phyloP scores from a whole-genome alignment of 2,329 filamentous ascomycete species.

The Sclerotinia subarctica region DNA sequence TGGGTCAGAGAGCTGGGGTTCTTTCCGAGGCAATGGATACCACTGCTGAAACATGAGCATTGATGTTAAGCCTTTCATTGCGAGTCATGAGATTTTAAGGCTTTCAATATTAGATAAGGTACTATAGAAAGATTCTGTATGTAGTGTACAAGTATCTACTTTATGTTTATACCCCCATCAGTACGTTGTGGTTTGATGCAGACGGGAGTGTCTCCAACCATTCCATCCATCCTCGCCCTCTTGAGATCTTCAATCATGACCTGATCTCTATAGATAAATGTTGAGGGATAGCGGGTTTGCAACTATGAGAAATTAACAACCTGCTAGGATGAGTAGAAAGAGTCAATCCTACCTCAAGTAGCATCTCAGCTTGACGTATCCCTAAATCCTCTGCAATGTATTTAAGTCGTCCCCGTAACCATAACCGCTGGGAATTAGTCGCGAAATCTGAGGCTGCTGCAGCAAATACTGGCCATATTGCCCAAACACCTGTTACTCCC shows the following conservation, averaged over 20 bases:
- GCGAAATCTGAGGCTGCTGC: slow-evolving; percentile 31
- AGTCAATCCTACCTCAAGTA: slow-evolving; percentile 24
- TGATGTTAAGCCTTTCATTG: too few relatives aligned
- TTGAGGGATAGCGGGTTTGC: slow-evolving; percentile 14
- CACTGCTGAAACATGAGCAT: not conserved
- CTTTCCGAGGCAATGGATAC: not conserved
- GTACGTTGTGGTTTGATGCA: too few relatives aligned
- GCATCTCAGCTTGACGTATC: slow-evolving; percentile 30
- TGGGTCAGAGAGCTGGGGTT: too few relatives aligned
- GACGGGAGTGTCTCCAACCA: not conserved
- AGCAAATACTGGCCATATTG: slow-evolving; percentile 32
- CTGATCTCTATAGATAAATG: slow-evolving; percentile 5
- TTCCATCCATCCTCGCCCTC: not conserved
- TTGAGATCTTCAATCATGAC: not conserved
- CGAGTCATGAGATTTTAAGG: too few relatives aligned
- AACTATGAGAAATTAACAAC: not conserved
- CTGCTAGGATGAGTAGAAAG: not conserved
- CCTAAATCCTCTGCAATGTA: slow-evolving; percentile 30
- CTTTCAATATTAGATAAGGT: too few relatives aligned
- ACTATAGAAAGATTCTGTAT: too few relatives aligned
- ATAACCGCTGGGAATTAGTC: slow-evolving; percentile 26
- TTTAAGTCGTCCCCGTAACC: slow-evolving; percentile 28
- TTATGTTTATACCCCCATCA: not conserved
- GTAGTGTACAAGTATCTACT: not conserved
- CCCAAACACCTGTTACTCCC: slow-evolving; percentile 28